Base-by-base conservation (phyloP, 1,139 yeast genomes). In the Taphrina deformans region DNA sequence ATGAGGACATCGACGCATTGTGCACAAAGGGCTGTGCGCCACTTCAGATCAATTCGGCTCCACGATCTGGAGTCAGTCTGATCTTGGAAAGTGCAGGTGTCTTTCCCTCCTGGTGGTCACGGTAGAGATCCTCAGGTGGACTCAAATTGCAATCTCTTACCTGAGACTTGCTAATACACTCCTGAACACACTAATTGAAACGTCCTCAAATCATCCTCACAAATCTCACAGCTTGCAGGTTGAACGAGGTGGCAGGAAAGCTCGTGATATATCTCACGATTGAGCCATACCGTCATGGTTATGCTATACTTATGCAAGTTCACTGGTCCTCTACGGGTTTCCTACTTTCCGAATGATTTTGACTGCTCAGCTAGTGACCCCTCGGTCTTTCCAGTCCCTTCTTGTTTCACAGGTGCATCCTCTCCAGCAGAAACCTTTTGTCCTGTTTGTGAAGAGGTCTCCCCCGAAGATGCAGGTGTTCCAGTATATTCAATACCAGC, bases 401-500 rank as follows among this genome's bases (percentile, higher is more conserved):
- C 61, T 41, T 55, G 26, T 26, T 55, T 55, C 2, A 31, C 48
- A 7, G 51, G 33, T 29, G 50, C 16, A 1, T 31, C 40, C 10
- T 10, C 31, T 23, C 48, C 48, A 23, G 48, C 24, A 7, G 58
- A 27, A 10, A 53, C 58, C 35, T 55, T 55, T 2, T 27, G 40
- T n/a, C 61, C 41, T 14, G 44, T 21, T 1, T 12, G 2, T 10
- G 50, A 16, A 29, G 51, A 55, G 14, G 41, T 41, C 21, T 55
- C 44, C 16, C 51, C 50, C n/a, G 46, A 31, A 2, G 61, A 44
- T 4, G 51, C 51, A 2, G 51, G 58, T 10, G 61, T 31, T 7
- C 61, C 61, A 16, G 61, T 44, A 44, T 38, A 55, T 24, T 55
- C 61, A 3, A 31, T n/a, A 2, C 61, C 61, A 4, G 61, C 40